Evolutionary conservation across 2,329 filamentous ascomycete species (phyloP), one percentile per base, ranked within the genome.

Genomic region (Penicillium aurantiogriseum): DNA sequence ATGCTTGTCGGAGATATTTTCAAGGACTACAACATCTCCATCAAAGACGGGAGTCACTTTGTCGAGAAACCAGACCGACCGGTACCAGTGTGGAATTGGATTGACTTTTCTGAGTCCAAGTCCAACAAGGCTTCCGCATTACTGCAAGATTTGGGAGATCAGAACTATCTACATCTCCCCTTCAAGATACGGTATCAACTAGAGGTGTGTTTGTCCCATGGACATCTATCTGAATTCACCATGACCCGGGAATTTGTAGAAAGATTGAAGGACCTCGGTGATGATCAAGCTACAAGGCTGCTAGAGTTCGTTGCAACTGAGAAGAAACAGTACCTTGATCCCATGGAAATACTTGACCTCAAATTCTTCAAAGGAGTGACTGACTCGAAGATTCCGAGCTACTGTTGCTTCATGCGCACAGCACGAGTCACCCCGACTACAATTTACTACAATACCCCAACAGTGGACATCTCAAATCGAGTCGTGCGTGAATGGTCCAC

Each of bases 121-220:
- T 50, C 58, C 5, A 59, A 62, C 3, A 62, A 66, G 63, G 70
- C 58, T 56, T 73, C 35, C 58, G 70, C 42, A 55, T 77, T 54
- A 55, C 64, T 62, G 58, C 67, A 77, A 25, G 74, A 75, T 29
- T 61, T 77, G 38, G 63, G 65, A 63, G 59, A 72, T 23, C 61
- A 71, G 23, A 64, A 61, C 10, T 73, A 75, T 61, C 65, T 78
- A 31, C 63, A 75, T 54, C 78, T 93, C 4, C 77, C 84, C 0
- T 97, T 92, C 60, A 77, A 85, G 0, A 84, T 96, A 1, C 84
- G 91, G 17, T 99, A 97, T 69, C 92, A 96, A 71, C 83, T 99
- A 0, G 93, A 99, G 72, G 92, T 91, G 0, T 97, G 93, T 70
- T 81, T 97, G n/a, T 96, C 92, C 0, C 85, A 88, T 29, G 86